These are phyloP conservation scores for Aspergillus persii DNA, from an alignment of 2,329 filamentous ascomycete genomes.

Conservation along the genomic window DNA sequence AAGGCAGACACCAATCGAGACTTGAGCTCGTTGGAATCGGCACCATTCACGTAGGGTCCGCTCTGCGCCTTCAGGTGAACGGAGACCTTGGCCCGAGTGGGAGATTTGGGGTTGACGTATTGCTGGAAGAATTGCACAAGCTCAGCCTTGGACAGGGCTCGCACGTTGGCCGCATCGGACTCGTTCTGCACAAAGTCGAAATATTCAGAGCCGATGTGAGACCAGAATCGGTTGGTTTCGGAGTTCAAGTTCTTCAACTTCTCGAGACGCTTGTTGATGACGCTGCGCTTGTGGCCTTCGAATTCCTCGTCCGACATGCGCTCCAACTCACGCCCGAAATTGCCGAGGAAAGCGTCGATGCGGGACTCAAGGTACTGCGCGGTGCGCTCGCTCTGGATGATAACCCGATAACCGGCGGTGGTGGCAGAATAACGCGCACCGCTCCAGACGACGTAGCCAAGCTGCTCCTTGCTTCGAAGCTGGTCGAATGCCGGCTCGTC, in stretches of 20 bases:
- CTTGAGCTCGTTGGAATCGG: slow-evolving; percentile 43
- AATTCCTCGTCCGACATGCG: slow-evolving; percentile 82
- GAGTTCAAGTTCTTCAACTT: slow-evolving; percentile 89
- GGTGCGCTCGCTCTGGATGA: slow-evolving; percentile 89
- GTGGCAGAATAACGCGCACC: slow-evolving; percentile 70
- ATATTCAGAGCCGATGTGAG: slow-evolving; percentile 77
- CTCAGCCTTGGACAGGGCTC: slow-evolving; percentile 72
- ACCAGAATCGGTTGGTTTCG: slow-evolving; percentile 80
- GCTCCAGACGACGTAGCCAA: slow-evolving; percentile 94
- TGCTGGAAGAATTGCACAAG: slow-evolving; percentile 75
- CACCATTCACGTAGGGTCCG: slow-evolving; percentile 42
- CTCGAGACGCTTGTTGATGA: slow-evolving; percentile 82
- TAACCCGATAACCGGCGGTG: slow-evolving; percentile 79
- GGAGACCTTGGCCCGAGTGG: slow-evolving; percentile 73
- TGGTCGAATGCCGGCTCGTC: slow-evolving; percentile 95
- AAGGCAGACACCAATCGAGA: slow-evolving; percentile 44
- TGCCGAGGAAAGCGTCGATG: slow-evolving; percentile 78
- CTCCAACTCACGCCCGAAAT: slow-evolving; percentile 64
- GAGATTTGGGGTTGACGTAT: slow-evolving; percentile 72
- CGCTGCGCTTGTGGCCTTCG: slow-evolving; percentile 83
- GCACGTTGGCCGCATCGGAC: slow-evolving; percentile 72
- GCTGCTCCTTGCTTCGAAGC: slow-evolving; percentile 91
- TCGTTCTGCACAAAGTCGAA: slow-evolving; percentile 87
- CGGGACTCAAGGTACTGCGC: slow-evolving; percentile 80
- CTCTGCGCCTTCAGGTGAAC: slow-evolving; percentile 79